Conservation (phyloP, 2,329 filamentous ascomycete species). For the Verticillium zaregamsianum region DNA sequence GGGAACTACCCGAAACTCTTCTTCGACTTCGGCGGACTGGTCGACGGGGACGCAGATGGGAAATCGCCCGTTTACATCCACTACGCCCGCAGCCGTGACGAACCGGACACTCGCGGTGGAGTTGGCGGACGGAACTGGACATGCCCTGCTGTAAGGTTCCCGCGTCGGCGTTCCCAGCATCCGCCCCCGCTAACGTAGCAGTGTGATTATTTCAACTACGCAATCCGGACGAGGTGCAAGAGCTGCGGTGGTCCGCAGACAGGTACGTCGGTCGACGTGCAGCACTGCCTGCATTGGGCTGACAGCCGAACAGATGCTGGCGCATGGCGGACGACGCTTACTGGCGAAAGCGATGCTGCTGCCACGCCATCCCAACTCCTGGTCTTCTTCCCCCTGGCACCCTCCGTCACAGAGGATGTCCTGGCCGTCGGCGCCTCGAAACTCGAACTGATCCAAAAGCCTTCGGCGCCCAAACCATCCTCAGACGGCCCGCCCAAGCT, state of each 20-base stretch:
- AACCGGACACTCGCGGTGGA: slow-evolving; percentile 33
- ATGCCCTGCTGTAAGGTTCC: slow-evolving; percentile 1
- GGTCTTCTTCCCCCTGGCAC: slow-evolving; percentile 67
- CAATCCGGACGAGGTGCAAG: slow-evolving; percentile 32
- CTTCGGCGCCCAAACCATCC: slow-evolving; percentile 38
- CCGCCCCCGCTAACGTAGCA: background rate
- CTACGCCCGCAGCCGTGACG: slow-evolving; percentile 34
- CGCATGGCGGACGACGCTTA: slow-evolving; percentile 28
- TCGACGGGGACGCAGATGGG: slow-evolving; percentile 34
- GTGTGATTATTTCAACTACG: slow-evolving; percentile 36
- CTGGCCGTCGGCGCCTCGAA: slow-evolving; percentile 71
- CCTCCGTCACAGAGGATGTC: slow-evolving; percentile 67
- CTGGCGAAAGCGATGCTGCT: slow-evolving; percentile 44
- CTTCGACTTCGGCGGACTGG: slow-evolving; percentile 28
- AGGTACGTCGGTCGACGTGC: background rate
- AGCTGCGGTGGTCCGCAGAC: slow-evolving; percentile 23
- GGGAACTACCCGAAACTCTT: slow-evolving; percentile 35
- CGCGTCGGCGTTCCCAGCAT: no score
- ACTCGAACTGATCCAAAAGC: slow-evolving; percentile 59
- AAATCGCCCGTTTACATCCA: slow-evolving; percentile 33
- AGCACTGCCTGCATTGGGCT: background rate
- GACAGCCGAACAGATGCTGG: slow-evolving; percentile 3
- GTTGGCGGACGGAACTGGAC: slow-evolving; percentile 8
- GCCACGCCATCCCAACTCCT: slow-evolving; percentile 69
- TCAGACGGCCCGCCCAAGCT: slow-evolving; percentile 47